Conservation (phyloP, 176 grass and related monocot species). For the Secale cereale region DNA sequence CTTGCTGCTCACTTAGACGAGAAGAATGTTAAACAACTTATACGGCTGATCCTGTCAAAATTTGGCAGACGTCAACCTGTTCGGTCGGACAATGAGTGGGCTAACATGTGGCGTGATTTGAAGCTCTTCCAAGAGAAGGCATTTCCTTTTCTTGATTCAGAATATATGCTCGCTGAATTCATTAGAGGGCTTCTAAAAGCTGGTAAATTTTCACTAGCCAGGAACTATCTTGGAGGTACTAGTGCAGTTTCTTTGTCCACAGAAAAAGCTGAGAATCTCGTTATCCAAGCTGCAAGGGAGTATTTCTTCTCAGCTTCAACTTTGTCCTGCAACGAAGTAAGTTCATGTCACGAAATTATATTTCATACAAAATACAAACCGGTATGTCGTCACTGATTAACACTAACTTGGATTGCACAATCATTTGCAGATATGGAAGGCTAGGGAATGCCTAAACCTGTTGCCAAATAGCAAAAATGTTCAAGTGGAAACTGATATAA, state of each 20-base stretch:
- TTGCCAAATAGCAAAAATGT: conserved; percentile 73
- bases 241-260: conserved; percentile 64
- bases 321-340: conserved; percentile 83
- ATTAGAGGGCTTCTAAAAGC: conserved; percentile 93
- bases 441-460: conserved; percentile 91
- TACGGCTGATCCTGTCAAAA: conserved; percentile 88
- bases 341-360: conserved; percentile 28
- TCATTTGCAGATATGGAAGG: conserved; percentile 92
- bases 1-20: conserved; percentile 61
- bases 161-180: conserved; percentile 90
- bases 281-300: conserved; percentile 88
- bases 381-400: conserved; percentile 22
- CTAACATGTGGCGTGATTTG: conserved; percentile 86
- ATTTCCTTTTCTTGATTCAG: conserved; percentile 95
- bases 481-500: conserved; percentile 90
- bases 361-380: conserved; percentile 23
- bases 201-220: conserved; percentile 95
- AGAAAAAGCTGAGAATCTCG: conserved; percentile 81
- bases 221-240: conserved; percentile 95
- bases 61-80: conserved; percentile 83
- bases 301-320: conserved; percentile 99
- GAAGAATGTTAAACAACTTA: conserved; percentile 90
- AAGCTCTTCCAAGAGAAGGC: conserved; percentile 93
- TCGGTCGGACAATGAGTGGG: conserved; percentile 93
- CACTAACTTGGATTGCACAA: conserved; percentile 28